A percentile compares a stretch with the other conserved stretches of the same genome.
phyloP scores from a whole-genome alignment of 495 filamentous ascomycete species.

The Cladorrhinum samala region DNA sequence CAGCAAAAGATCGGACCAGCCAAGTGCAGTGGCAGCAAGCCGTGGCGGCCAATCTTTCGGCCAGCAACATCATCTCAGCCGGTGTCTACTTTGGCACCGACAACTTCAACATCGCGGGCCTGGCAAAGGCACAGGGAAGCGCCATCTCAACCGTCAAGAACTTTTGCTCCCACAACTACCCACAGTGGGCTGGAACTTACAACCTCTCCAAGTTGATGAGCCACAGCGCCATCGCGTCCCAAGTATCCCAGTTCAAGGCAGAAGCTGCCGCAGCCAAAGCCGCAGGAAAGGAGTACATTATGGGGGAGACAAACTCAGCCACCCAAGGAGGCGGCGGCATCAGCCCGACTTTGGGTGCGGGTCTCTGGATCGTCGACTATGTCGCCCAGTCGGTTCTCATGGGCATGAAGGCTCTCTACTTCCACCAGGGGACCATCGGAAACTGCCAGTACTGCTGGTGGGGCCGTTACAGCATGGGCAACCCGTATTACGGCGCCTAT shows the following conservation, averaged over 20 bases:
- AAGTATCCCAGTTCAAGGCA: constrained; percentile 42
- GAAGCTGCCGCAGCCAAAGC: constrained; percentile 44
- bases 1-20: constrained; percentile 45
- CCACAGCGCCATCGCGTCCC: constrained; percentile 35
- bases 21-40: constrained; percentile 50
- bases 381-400: constrained; percentile 40
- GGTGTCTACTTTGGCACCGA: constrained; percentile 22
- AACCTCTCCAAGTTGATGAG: constrained; percentile 45
- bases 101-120: constrained; percentile 49
- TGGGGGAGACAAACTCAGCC: constrained; percentile 56
- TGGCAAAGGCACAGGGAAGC: constrained; percentile 41
- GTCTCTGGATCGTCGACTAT: constrained; percentile 57
- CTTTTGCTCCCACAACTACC: constrained; percentile 57
- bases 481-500: constrained; percentile 55
- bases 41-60: constrained; percentile 44
- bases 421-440: constrained; percentile 58
- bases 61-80: constrained; percentile 45
- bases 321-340: constrained; percentile 36
- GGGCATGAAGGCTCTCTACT: constrained; percentile 49
- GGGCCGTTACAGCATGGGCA: constrained; percentile 49
- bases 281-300: constrained; percentile 46
- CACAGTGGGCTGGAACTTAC: constrained; percentile 34
- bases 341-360: constrained; percentile 53
- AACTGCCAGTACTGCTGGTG: constrained; percentile 59
- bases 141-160: constrained; percentile 45